phyloP scores from a whole-genome alignment of 306 rosid species.

The Astragalus glycyphyllos region DNA sequence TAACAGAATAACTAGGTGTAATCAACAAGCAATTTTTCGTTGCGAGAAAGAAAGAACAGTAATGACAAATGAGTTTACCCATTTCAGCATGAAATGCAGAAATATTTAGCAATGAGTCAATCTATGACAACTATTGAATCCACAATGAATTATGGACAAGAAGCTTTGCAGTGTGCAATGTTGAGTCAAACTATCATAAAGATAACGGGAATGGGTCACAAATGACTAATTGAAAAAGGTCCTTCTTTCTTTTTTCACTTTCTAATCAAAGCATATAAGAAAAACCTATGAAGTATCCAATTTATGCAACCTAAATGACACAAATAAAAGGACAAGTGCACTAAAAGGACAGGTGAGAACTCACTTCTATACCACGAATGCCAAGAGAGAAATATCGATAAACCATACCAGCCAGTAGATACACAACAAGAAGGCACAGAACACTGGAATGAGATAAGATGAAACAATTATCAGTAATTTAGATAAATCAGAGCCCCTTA shows the following conservation, averaged over 20 bases:
- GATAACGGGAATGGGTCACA: background rate
- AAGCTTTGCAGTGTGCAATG: constrained; percentile 19
- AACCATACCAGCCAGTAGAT: constrained; percentile 70
- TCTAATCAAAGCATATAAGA: constrained; percentile 14
- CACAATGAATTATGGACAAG: constrained; percentile 22
- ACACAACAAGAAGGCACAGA: constrained; percentile 76
- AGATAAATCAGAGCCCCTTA: constrained; percentile 22
- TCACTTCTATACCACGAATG: constrained; percentile 79
- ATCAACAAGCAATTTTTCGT: constrained; percentile 18
- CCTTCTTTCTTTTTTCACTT: constrained; percentile 16
- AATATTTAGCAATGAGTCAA: constrained; percentile 24
- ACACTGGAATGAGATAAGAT: constrained; percentile 59
- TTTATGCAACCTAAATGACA: constrained; percentile 34
- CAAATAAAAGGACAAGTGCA: constrained; percentile 14
- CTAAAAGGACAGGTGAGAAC: constrained; percentile 45
- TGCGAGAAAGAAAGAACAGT: background rate
- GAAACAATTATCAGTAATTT: constrained; percentile 38
- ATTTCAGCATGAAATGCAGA: constrained; percentile 34
- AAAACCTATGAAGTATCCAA: constrained; percentile 32
- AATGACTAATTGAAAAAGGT: constrained; percentile 26
- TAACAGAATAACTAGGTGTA: constrained; percentile 6
- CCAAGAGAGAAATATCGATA: constrained; percentile 70
- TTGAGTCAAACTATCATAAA: constrained; percentile 22
- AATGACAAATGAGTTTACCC: background rate
- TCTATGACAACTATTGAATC: constrained; percentile 22